Evolutionary conservation across 208 protist genomes (phyloP).

Genomic region (Herpetomonas tarakana): DNA sequence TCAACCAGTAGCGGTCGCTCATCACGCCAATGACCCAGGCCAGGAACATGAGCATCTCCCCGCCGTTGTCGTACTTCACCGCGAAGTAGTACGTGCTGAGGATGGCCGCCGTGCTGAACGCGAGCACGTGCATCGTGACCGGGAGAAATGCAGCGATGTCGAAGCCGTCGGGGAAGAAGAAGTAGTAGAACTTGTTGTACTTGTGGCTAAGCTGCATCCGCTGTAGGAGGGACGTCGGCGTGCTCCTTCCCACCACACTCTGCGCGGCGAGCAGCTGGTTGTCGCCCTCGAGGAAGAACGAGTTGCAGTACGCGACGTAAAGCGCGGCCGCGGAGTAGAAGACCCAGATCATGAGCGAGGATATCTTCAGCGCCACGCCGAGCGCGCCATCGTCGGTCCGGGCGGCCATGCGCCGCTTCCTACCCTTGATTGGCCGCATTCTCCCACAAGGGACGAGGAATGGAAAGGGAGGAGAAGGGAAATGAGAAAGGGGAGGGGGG

Average conservation of each 20-base stretch:
- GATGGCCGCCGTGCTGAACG: slow-evolving; percentile 39
- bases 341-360: slow-evolving; percentile 59
- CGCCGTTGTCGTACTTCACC: slow-evolving; percentile 41
- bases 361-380: slow-evolving; percentile 29
- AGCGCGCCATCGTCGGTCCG: slow-evolving; percentile 14
- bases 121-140: slow-evolving; percentile 36
- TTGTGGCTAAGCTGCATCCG: slow-evolving; percentile 10
- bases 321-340: slow-evolving; percentile 60
- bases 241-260: background rate
- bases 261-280: background rate
- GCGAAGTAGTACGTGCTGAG: slow-evolving; percentile 41
- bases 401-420: background rate
- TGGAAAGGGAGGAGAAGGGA: background rate
- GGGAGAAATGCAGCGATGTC: slow-evolving; percentile 43
- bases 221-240: slow-evolving; percentile 7
- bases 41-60: slow-evolving; percentile 64
- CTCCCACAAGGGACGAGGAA: slow-evolving; percentile 2
- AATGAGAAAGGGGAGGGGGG: too few relatives aligned
- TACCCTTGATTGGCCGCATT: background rate
- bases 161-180: slow-evolving; percentile 44
- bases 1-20: slow-evolving; percentile 60
- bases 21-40: slow-evolving; percentile 65
- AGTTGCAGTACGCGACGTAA: slow-evolving; percentile 61
- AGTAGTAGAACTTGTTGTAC: slow-evolving; percentile 37
- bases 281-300: slow-evolving; percentile 29